phyloP scores from a whole-genome alignment of 352 stramenopile species.

The Globisporangium ultimum region DNA sequence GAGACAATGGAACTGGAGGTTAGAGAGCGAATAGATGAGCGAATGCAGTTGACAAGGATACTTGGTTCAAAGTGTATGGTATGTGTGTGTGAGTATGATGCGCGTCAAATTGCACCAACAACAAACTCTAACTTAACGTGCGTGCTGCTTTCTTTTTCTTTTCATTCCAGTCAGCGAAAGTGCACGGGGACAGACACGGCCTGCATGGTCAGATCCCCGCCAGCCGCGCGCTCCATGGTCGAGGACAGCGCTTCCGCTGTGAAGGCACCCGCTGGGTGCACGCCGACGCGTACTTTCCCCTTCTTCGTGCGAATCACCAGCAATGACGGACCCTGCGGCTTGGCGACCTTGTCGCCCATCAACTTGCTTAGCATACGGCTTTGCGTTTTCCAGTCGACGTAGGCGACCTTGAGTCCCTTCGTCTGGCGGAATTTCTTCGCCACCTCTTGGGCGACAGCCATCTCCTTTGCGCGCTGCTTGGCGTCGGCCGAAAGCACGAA shows the following conservation, averaged over 20 bases:
- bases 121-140: slow-evolving; percentile 7
- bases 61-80: too few species aligned
- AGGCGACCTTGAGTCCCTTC: slow-evolving; percentile 59
- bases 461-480: slow-evolving; percentile 33
- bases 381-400: slow-evolving; percentile 74
- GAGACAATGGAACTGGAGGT: too few species aligned
- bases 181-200: slow-evolving; percentile 30
- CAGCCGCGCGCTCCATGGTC: slow-evolving; percentile 69
- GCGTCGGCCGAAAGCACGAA: slow-evolving; percentile 66
- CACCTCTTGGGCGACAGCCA: slow-evolving; percentile 54
- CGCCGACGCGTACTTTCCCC: slow-evolving; percentile 53
- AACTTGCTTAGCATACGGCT: slow-evolving; percentile 48
- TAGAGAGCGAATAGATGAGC: too few species aligned
- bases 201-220: slow-evolving; percentile 54
- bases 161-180: slow-evolving; percentile 25
- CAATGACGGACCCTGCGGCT: slow-evolving; percentile 34
- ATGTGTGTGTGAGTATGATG: too few species aligned
- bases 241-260: slow-evolving; percentile 45
- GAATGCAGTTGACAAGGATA: too few species aligned
- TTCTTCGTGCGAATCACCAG: slow-evolving; percentile 66
- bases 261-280: slow-evolving; percentile 39
- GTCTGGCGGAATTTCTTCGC: slow-evolving; percentile 63
- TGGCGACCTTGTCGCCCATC: slow-evolving; percentile 16
- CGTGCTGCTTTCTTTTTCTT: not conserved
- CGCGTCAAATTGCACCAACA: not conserved